phyloP scores from a whole-genome alignment of 2,329 filamentous ascomycete genomes.

The Aureobasidium mangrovei region DNA sequence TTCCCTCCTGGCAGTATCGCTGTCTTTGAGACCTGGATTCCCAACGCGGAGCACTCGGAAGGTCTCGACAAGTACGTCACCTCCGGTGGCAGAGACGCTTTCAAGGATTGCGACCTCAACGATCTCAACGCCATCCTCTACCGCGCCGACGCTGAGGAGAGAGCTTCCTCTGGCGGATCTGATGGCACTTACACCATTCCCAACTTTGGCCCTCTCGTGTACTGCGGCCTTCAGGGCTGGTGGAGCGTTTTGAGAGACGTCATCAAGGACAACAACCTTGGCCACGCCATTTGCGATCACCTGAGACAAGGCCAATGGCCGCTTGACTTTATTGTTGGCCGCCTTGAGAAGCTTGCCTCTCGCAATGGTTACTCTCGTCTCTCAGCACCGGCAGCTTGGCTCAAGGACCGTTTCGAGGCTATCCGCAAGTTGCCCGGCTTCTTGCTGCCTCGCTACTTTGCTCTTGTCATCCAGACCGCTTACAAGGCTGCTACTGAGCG shows the following conservation, averaged over 20 bases:
- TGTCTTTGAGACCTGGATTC: conserved; percentile 93
- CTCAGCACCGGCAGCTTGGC: conserved; percentile 61
- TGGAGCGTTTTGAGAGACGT: conserved; percentile 85
- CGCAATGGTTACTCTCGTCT: conserved; percentile 55
- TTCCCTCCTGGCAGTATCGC: conserved; percentile 94
- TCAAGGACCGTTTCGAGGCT: conserved; percentile 75
- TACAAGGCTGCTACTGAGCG: conserved; percentile 77
- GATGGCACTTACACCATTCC: conserved; percentile 90
- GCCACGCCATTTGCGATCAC: conserved; percentile 88
- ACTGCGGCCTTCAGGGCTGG: conserved; percentile 97
- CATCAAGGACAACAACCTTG: conserved; percentile 80
- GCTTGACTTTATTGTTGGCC: conserved; percentile 73
- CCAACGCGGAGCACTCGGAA: conserved; percentile 70
- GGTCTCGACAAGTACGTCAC: conserved; percentile 83
- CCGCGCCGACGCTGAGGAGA: conserved; percentile 81
- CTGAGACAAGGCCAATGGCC: conserved; percentile 87
- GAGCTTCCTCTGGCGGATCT: conserved; percentile 64
- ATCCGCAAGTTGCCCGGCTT: conserved; percentile 81
- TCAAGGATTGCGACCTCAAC: conserved; percentile 62
- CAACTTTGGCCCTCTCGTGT: conserved; percentile 73
- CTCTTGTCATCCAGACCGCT: conserved; percentile 74
- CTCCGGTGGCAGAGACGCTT: conserved; percentile 68
- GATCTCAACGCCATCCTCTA: conserved; percentile 92
- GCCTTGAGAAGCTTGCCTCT: conserved; percentile 61
- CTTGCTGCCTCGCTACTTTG: conserved; percentile 86